Evolutionary conservation across 129 eudicot genomes (phyloP), one percentile per base, ranked within the genome.

Genomic region (Tagetes patula): DNA sequence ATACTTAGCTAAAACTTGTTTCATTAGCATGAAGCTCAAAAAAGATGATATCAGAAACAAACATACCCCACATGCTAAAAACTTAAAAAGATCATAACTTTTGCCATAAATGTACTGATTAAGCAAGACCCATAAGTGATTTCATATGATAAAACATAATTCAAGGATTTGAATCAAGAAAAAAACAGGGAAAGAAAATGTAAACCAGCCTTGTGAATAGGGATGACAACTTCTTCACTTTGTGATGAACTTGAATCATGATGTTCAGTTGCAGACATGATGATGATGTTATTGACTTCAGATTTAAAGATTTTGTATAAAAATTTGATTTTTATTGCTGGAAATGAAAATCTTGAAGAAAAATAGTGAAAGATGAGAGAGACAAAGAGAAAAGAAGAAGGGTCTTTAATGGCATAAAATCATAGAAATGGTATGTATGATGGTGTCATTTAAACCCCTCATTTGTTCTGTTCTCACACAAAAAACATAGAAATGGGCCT

Each of bases 141-240:
- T 64, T 52, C 32, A 50, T 5, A 9, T 52, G 46, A 14, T 3
- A 10, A 54, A 31, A 3, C 46, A 72, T 42, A 36, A 43, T n/a
- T 59, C 69, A 56, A n/a, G 47, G 64, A 60, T 60, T 37, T 67
- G 52, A 27, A 61, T 34, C 38, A 31, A 61, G 1, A 59, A 48
- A 12, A 49, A 43, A 70, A 76, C 20, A 77, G 52, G 69, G 53
- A 39, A 70, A 32, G 71, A 40, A 61, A 50, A 34, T 70, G 77
- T 54, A 63, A 63, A 78, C 82, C 52, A 78, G 77, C 82, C 82
- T 78, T 78, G 61, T 72, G 73, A 78, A 78, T 64, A 31, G 77
- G 78, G 72, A 72, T 54, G 73, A 13, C 77, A 71, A 72, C 82
- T 72, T 78, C 68, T 53, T 65, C 62, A 52, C 73, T 78, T 50